Conservation (phyloP, 768 basidiomycete species). For the Tephrocybe rancida region DNA sequence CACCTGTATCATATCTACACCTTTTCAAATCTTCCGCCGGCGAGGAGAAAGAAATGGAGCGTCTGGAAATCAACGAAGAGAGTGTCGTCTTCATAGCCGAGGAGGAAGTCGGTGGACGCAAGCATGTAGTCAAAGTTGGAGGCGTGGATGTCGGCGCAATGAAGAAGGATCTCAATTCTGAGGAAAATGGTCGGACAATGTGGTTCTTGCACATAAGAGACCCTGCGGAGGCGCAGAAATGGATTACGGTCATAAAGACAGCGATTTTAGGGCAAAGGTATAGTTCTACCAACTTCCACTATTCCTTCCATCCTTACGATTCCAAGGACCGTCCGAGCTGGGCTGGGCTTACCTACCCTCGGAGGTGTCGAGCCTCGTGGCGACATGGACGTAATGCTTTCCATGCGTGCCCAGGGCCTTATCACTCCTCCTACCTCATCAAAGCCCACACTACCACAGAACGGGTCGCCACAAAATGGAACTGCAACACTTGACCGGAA, state of each 20-base stretch:
- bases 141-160: constrained; percentile 59
- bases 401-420: constrained; percentile 73
- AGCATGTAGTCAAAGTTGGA: constrained; percentile 67
- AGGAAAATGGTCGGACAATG: constrained; percentile 57
- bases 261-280: constrained; percentile 74
- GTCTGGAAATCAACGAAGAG: constrained; percentile 75
- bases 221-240: constrained; percentile 63
- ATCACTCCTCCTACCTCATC: constrained; percentile 36
- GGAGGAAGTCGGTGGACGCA: constrained; percentile 46
- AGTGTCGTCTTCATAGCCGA: constrained; percentile 78
- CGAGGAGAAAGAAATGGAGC: constrained; percentile 72
- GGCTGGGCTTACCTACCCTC: constrained; percentile 50
- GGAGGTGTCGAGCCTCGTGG: constrained; percentile 66
- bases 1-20: constrained; percentile 63
- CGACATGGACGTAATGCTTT: constrained; percentile 83
- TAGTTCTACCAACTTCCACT: constrained; percentile 6
- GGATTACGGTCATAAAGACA: constrained; percentile 77
- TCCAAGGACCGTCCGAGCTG: constrained; percentile 67
- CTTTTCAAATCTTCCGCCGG: constrained; percentile 64
- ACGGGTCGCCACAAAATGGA: constrained; percentile 26
- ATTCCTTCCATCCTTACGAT: not conserved
- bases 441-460: constrained; percentile 22
- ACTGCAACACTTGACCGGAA: constrained; percentile 27
- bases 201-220: constrained; percentile 74
- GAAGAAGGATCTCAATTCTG: constrained; percentile 43